These are phyloP conservation scores for Benincasa hispida DNA, from an alignment of 306 rosid species.

Conservation along the genomic window DNA sequence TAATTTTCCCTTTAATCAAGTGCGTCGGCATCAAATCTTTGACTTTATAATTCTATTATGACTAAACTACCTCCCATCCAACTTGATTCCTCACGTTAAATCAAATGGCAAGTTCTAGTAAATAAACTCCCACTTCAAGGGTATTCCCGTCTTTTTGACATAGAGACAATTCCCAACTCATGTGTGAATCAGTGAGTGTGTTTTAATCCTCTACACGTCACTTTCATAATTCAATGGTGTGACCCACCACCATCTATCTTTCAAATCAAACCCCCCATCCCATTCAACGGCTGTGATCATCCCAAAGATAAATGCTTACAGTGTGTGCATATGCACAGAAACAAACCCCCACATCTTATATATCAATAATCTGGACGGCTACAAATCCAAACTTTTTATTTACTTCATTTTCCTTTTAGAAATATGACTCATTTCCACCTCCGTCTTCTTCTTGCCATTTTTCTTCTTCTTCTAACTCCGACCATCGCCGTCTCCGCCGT, in stretches of 20 bases:
- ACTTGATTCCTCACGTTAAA: background rate
- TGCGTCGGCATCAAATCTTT: slow-evolving; percentile 41
- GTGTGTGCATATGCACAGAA: background rate
- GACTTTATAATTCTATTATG: slow-evolving; percentile 23
- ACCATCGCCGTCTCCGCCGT: slow-evolving; percentile 12
- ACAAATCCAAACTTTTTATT: background rate
- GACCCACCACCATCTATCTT: slow-evolving; percentile 24
- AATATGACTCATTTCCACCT: slow-evolving; percentile 41
- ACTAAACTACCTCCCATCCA: slow-evolving; percentile 23
- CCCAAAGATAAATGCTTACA: background rate
- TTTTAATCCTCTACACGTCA: slow-evolving; percentile 13
- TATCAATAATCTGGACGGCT: slow-evolving; percentile 6
- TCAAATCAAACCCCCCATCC: background rate
- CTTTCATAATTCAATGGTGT: slow-evolving; percentile 23
- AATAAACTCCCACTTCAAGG: background rate
- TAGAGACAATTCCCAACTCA: background rate
- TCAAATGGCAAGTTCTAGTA: background rate
- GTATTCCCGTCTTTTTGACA: slow-evolving; percentile 4
- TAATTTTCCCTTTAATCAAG: slow-evolving; percentile 12
- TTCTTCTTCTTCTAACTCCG: slow-evolving; percentile 35
- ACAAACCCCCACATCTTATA: background rate
- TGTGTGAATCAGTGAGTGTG: slow-evolving; percentile 12
- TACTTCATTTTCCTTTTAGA: background rate
- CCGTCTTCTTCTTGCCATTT: slow-evolving; percentile 15
- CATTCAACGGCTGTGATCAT: background rate